Evolutionary conservation across 164 flowering plant genomes (phyloP).

Genomic region (Stephania cephalantha): DNA sequence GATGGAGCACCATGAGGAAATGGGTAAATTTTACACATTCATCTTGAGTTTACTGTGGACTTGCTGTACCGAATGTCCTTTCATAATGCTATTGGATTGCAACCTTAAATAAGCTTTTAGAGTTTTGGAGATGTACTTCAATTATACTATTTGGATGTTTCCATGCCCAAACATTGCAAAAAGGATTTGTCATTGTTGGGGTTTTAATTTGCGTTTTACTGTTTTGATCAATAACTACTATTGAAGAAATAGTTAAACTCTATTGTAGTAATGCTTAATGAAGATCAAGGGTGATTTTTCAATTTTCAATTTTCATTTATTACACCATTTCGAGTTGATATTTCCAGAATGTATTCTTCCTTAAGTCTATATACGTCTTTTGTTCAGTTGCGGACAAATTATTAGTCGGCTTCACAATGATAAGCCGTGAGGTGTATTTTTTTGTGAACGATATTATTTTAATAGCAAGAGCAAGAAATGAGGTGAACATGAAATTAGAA

Average conservation of each 20-base stretch:
- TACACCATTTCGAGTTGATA: too few relatives aligned
- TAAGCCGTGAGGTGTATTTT: too few relatives aligned
- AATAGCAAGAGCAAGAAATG: too few relatives aligned
- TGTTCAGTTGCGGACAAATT: too few relatives aligned
- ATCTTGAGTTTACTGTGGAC: not conserved
- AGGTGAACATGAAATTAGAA: too few relatives aligned
- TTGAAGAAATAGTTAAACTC: not conserved
- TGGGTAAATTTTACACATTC: conserved; percentile 57
- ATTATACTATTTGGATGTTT: not conserved
- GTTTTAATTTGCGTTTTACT: not conserved
- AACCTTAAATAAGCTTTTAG: not conserved
- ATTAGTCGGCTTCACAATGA: too few relatives aligned
- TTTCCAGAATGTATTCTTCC: too few relatives aligned
- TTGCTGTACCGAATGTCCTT: not conserved
- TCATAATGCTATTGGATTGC: not conserved
- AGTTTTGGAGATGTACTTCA: not conserved
- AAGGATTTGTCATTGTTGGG: not conserved
- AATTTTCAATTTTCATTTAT: too few relatives aligned
- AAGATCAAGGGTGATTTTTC: too few relatives aligned
- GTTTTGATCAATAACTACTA: not conserved
- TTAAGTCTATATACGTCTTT: too few relatives aligned
- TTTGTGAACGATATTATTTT: too few relatives aligned
- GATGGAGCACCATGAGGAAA: conserved; percentile 96
- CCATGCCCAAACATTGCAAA: not conserved
- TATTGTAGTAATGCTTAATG: not conserved